Base-by-base conservation (phyloP, 2,329 filamentous ascomycete genomes). In the Hypocrella siamensis region DNA sequence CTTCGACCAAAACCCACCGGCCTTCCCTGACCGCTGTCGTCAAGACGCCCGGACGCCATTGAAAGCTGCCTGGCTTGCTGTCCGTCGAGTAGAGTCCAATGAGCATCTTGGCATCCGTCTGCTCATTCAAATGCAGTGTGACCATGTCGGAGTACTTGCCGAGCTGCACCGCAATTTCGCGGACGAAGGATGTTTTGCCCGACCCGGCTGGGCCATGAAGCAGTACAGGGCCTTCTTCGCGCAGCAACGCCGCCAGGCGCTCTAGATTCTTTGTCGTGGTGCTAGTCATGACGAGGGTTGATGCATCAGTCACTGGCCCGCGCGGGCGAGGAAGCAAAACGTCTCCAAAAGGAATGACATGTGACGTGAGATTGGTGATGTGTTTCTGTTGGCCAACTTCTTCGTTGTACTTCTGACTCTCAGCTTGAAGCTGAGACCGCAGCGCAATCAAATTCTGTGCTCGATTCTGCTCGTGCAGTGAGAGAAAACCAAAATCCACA, bases 101-200 rank as follows among this genome's bases (percentile, higher is more conserved):
- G 26, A 99, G 71, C 60, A 93, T 81, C 54, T 98, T 99, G 0
- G 88, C 86, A 55, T 99, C 90, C 3, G 86, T 96, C 54, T 99
- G 92, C 54, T 96, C 90, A 49, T 98, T 98, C 21, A 99, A 63
- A 54, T 98, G 88, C 19, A 99, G 65, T 4, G 88, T 96, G 32
- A 98, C 79, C 75, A 98, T 85, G 36, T 71, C 73, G 5, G 76
- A 70, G 16, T 81, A 71, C 55, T 83, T 83, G 38, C 80, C 81
- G 34, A 96, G 70, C 42, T 79, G 71, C 44, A 71, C 72, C 17
- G 88, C 86, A 37, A 88, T 69, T 49, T 94, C 79, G 40, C 83
- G 79, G 11, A 92, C 72, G 15, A 93, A 56, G 1, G 82, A 75
- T 0, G 90, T 94, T 60, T 99, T 99, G 31, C 90, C 90, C 19